phyloP scores from a whole-genome alignment of 2,329 filamentous ascomycete genomes.

The Aureobasidium sp. region DNA sequence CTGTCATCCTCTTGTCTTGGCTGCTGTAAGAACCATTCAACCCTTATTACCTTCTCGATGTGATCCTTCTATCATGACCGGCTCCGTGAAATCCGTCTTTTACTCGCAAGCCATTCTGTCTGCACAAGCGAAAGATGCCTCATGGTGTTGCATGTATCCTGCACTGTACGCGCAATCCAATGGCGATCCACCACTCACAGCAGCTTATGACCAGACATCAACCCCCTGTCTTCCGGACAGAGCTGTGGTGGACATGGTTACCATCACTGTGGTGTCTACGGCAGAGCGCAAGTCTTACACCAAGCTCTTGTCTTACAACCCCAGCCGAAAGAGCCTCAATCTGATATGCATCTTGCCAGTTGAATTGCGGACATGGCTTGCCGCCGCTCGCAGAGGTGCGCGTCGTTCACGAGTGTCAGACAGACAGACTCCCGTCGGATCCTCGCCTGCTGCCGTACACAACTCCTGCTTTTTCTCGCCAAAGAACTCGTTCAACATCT shows the following conservation, averaged over 20 bases:
- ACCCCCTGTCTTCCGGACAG: background rate
- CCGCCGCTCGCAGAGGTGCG: background rate
- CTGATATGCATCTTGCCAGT: background rate
- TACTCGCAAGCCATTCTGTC: background rate
- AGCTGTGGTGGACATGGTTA: background rate
- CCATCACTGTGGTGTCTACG: background rate
- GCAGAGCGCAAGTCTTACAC: background rate
- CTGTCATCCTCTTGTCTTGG: slow-evolving; percentile 2
- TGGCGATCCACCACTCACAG: background rate
- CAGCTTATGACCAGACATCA: background rate
- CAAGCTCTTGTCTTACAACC: background rate
- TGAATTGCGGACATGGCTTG: background rate
- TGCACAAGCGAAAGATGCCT: background rate
- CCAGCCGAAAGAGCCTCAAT: background rate
- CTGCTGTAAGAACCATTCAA: background rate
- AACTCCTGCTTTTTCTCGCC: background rate
- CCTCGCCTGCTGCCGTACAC: background rate
- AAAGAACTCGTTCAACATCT: background rate
- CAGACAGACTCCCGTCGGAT: background rate
- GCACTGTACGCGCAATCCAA: slow-evolving; percentile 2
- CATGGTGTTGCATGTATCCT: background rate
- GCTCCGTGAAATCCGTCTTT: slow-evolving; percentile 2
- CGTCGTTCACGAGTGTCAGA: background rate
- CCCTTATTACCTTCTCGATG: background rate
- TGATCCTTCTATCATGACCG: slow-evolving; percentile 1